phyloP scores from a whole-genome alignment of 2,329 filamentous ascomycete genomes.

The Xylaria sp. region DNA sequence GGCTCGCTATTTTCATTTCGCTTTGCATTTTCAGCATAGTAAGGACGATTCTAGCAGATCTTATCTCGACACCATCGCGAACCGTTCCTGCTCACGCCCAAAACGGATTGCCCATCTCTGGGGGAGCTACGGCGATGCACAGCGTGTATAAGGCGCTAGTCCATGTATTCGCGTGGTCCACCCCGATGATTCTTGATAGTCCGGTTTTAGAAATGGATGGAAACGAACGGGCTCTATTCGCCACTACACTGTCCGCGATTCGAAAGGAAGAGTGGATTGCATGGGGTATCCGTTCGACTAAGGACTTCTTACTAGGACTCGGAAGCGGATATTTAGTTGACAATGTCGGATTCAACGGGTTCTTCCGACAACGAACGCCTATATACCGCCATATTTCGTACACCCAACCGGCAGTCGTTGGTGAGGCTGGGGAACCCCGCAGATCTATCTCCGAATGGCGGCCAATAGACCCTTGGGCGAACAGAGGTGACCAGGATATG shows the following conservation, averaged over 20 bases:
- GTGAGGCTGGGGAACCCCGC: conserved; percentile 50
- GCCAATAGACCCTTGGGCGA: conserved; percentile 55
- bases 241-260: conserved; percentile 58
- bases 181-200: conserved; percentile 59
- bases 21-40: conserved; percentile 69
- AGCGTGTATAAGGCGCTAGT: conserved; percentile 64
- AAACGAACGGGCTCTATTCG: conserved; percentile 59
- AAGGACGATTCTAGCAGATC: conserved; percentile 63
- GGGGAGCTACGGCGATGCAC: conserved; percentile 55
- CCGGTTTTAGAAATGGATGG: conserved; percentile 55
- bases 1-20: conserved; percentile 64
- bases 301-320: conserved; percentile 62
- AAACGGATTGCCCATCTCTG: conserved; percentile 42
- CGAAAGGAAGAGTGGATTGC: conserved; percentile 60
- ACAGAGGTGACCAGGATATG: conserved; percentile 45
- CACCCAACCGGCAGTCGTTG: conserved; percentile 50
- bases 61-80: conserved; percentile 52
- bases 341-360: conserved; percentile 55
- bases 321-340: conserved; percentile 57
- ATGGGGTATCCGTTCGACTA: conserved; percentile 58
- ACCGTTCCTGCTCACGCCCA: conserved; percentile 43
- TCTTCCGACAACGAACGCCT: conserved; percentile 54
- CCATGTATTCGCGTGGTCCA: conserved; percentile 58
- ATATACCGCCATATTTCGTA: conserved; percentile 49
- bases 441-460: conserved; percentile 55